A percentile compares a stretch with the other conserved stretches of the same genome.
Conservation (phyloP, 129 eudicot genomes). For the Gnaphalium uliginosum region DNA sequence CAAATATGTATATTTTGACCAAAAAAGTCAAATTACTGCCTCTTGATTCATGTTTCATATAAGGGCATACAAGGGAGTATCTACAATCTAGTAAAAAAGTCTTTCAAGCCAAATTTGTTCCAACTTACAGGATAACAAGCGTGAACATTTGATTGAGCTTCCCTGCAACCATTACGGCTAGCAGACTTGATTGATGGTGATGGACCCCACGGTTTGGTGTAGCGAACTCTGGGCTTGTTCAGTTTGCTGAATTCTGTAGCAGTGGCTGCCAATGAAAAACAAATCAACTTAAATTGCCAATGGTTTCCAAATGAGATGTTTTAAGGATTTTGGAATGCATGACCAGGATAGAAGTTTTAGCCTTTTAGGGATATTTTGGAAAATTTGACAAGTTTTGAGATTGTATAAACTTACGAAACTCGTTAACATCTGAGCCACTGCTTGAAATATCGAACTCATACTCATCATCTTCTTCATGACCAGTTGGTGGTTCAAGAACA, state of each 20-base stretch:
- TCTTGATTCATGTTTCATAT: neutral
- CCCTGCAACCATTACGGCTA: constrained; percentile 53
- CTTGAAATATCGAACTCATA: constrained; percentile 77
- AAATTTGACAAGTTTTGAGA: neutral
- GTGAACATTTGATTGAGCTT: constrained; percentile 47
- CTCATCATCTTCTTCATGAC: constrained; percentile 89
- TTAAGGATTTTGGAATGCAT: neutral
- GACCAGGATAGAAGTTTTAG: neutral
- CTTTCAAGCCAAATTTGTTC: neutral
- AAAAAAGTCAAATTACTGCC: neutral
- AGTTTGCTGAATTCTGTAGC: constrained; percentile 65
- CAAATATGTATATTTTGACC: constrained; percentile 17
- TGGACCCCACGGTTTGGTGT: constrained; percentile 68
- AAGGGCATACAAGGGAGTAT: neutral
- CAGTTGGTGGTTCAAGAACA: constrained; percentile 97
- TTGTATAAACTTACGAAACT: constrained; percentile 55
- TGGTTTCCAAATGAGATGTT: neutral
- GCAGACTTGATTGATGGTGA: constrained; percentile 58
- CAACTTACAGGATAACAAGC: constrained; percentile 63
- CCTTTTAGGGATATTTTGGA: neutral
- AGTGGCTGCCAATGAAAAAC: constrained; percentile 44
- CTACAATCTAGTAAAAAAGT: neutral
- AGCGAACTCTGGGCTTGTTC: constrained; percentile 77
- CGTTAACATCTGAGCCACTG: constrained; percentile 70
- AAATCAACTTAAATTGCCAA: constrained; percentile 4